Conservation (phyloP, 2,329 filamentous ascomycete genomes). For the Nigrospora oryzae region DNA sequence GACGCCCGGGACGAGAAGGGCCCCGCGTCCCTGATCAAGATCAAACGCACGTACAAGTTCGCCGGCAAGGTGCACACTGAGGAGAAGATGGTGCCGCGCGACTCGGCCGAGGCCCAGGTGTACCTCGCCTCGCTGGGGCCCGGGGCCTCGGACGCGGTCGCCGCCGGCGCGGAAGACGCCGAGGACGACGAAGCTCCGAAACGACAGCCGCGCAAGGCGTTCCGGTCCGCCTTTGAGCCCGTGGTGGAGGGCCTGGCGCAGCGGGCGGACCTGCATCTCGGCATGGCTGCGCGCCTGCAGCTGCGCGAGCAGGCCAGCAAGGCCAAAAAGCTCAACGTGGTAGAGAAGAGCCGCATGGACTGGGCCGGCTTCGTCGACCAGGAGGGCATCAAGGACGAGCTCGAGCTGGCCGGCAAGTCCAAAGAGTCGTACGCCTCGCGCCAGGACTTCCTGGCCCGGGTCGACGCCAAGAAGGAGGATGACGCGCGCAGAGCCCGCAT, state of each 20-base stretch:
- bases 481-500: conserved; percentile 48
- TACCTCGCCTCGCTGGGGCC: conserved; percentile 45
- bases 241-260: conserved; percentile 30
- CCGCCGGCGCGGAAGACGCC: conserved; percentile 12
- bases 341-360: conserved; percentile 66
- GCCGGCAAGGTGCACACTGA: conserved; percentile 65
- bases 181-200: conserved; percentile 25
- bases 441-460: conserved; percentile 58
- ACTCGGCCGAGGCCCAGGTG: conserved; percentile 58
- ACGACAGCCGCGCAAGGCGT: conserved; percentile 43
- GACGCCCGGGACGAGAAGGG: conserved; percentile 10
- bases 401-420: conserved; percentile 54
- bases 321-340: conserved; percentile 59
- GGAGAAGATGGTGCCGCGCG: conserved; percentile 57
- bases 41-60: conserved; percentile 68
- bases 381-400: conserved; percentile 62
- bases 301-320: conserved; percentile 37
- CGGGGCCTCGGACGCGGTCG: conserved; percentile 13
- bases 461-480: conserved; percentile 53
- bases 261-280: conserved; percentile 51
- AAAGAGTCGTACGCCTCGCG: conserved; percentile 55
- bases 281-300: conserved; percentile 38
- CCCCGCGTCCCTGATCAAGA: conserved; percentile 41
- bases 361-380: conserved; percentile 66
- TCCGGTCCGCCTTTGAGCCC: conserved; percentile 57